A percentile compares a stretch with the other conserved stretches of the same genome.
Conservation (phyloP, 116 monocot species). For the Dioscorea cayenensis region DNA sequence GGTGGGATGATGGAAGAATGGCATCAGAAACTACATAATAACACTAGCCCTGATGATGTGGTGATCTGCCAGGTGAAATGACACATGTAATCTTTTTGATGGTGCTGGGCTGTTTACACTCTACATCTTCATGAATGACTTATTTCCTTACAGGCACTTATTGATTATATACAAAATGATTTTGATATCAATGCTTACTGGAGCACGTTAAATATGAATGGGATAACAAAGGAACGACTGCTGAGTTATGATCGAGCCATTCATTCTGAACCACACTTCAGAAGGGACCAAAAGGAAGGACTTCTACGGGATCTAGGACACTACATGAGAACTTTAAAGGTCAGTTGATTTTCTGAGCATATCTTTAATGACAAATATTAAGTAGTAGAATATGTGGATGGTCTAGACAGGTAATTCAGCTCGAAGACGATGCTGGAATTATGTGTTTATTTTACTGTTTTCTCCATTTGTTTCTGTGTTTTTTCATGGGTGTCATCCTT, state of each 20-base stretch:
- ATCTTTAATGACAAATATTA: background rate
- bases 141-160: conserved; percentile 63
- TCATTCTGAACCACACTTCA: conserved; percentile 88
- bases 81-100: background rate
- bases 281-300: conserved; percentile 70
- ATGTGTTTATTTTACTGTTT: no score
- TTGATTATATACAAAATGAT: conserved; percentile 78
- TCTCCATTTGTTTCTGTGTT: no score
- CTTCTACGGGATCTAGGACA: conserved; percentile 85
- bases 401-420: no score
- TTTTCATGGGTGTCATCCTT: no score
- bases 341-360: conserved; percentile 14
- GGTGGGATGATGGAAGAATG: conserved; percentile 99
- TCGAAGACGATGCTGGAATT: no score
- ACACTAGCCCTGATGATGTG: conserved; percentile 99
- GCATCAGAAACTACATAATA: conserved; percentile 99
- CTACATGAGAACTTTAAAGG: conserved; percentile 95
- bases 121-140: background rate
- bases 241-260: conserved; percentile 96
- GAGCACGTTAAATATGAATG: conserved; percentile 73
- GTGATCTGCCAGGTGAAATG: conserved; percentile 90
- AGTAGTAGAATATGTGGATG: background rate
- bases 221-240: conserved; percentile 90
- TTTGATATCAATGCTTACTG: conserved; percentile 89
- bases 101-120: background rate